Evolutionary conservation across 495 filamentous ascomycete species (phyloP), one percentile per base, ranked within the genome.

Genomic region (Astrothelium macrocarpum): DNA sequence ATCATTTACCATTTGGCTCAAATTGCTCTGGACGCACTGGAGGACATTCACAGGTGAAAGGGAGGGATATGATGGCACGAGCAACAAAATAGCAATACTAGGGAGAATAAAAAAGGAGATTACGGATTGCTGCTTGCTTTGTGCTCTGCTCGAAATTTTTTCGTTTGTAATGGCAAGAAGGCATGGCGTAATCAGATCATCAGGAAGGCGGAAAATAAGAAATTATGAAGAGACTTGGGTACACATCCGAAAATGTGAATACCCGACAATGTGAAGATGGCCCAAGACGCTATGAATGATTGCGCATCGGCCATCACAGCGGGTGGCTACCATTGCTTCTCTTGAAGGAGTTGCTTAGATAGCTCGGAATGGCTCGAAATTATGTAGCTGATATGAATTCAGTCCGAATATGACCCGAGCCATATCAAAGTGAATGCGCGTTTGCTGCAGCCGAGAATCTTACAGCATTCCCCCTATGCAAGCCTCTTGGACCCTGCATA

Each of bases 81-180:
- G 25, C 20, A 56, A 28, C 23, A 56, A 56, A 56, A 56, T 56
- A 9, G 23, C 49, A 56, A 28, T 10, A 56, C 25, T 10, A 56
- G 25, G 25, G 25, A 56, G 49, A 56, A 28, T 29, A 56, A 56
- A 56, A 56, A 29, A 16, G 49, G 45, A 0, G 5, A 56, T 16
- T 16, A 29, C 7, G 49, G 25, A 16, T 56, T 56, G 49, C 49
- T 29, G 12, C 25, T 26, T 56, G 43, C 25, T 12, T 29, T 12
- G 5, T 49, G 12, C 2, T 20, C 20, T 56, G 25, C 49, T 56
- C 16, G 25, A 26, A 29, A 29, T 20, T 56, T 20, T 56, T 20
- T 56, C 49, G 20, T 56, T 56, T 56, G 49, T 56, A 56, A 56
- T 56, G 49, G n/a, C 16, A 20, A 56, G 25, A 29, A 56, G n/a